phyloP scores from a whole-genome alignment of 768 basidiomycete species.

The Omphalotus guepiniiformis region DNA sequence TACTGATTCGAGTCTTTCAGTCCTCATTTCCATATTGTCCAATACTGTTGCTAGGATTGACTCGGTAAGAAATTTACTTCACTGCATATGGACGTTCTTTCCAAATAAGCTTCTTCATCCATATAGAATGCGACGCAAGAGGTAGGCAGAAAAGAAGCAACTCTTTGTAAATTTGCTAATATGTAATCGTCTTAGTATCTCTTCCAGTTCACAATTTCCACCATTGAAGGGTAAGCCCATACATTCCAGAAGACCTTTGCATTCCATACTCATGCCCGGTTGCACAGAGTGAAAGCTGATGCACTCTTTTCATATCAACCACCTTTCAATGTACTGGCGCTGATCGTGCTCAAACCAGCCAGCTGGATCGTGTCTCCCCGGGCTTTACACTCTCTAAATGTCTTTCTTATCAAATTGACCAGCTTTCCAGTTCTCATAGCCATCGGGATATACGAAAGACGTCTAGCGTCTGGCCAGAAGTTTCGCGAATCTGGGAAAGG shows the following conservation, averaged over 20 bases:
- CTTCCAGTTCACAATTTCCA: slow-evolving; percentile 82
- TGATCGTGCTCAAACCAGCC: slow-evolving; percentile 73
- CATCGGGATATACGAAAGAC: slow-evolving; percentile 80
- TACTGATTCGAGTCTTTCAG: slow-evolving; percentile 23
- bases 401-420: slow-evolving; percentile 80
- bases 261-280: slow-evolving; percentile 7
- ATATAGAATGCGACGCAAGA: slow-evolving; percentile 44
- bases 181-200: slow-evolving; percentile 61
- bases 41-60: slow-evolving; percentile 87
- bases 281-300: slow-evolving; percentile 85
- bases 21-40: slow-evolving; percentile 87
- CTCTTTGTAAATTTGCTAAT: slow-evolving; percentile 61
- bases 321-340: slow-evolving; percentile 83
- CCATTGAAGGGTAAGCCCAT: slow-evolving; percentile 74
- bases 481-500: slow-evolving; percentile 50
- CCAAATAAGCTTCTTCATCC: background rate
- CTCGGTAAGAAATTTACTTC: slow-evolving; percentile 34
- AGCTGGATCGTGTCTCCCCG: slow-evolving; percentile 74
- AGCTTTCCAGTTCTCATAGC: slow-evolving; percentile 74
- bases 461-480: slow-evolving; percentile 46
- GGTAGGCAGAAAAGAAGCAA: slow-evolving; percentile 56
- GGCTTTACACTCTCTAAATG: slow-evolving; percentile 77
- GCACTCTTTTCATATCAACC: slow-evolving; percentile 90
- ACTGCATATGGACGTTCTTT: background rate
- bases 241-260: slow-evolving; percentile 1